These are phyloP conservation scores for Biscogniauxia mediterranea DNA, from an alignment of 2,329 filamentous ascomycete genomes.

Conservation along the genomic window DNA sequence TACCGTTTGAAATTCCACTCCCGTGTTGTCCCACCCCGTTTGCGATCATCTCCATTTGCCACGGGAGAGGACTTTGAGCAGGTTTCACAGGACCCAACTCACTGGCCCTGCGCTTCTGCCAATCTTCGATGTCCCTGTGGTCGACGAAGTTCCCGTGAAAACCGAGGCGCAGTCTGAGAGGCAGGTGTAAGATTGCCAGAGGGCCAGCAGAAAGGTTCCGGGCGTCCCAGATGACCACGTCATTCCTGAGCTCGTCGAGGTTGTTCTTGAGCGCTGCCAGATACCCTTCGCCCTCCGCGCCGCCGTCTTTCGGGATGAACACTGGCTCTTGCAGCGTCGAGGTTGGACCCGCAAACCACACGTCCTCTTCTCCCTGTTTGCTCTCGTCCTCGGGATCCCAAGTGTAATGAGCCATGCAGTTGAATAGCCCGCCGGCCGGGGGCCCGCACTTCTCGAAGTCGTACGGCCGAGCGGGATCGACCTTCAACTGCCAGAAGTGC, in stretches of 20 bases:
- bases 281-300: constrained; percentile 50
- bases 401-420: constrained; percentile 45
- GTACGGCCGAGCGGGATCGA: constrained; percentile 38
- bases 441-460: constrained; percentile 45
- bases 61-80: constrained; percentile 38
- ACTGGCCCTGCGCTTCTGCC: constrained; percentile 37
- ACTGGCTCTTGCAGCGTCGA: constrained; percentile 53
- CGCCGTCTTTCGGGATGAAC: constrained; percentile 46
- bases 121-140: constrained; percentile 42
- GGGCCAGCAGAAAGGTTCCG: constrained; percentile 38
- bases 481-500: constrained; percentile 46
- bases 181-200: constrained; percentile 40
- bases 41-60: constrained; percentile 32
- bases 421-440: constrained; percentile 43
- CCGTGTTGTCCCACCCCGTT: constrained; percentile 4
- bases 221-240: constrained; percentile 44
- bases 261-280: constrained; percentile 45
- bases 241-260: constrained; percentile 44
- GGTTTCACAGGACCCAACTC: constrained; percentile 39
- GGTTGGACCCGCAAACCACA: constrained; percentile 44
- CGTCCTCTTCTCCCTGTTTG: constrained; percentile 34
- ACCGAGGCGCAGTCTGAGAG: constrained; percentile 40
- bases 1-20: constrained; percentile 12
- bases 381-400: constrained; percentile 31
- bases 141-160: constrained; percentile 45